A percentile compares a stretch with the other conserved stretches of the same genome.
These are phyloP conservation scores for Pleurotus eryngii DNA, from an alignment of 768 basidiomycete genomes.

Conservation along the genomic window DNA sequence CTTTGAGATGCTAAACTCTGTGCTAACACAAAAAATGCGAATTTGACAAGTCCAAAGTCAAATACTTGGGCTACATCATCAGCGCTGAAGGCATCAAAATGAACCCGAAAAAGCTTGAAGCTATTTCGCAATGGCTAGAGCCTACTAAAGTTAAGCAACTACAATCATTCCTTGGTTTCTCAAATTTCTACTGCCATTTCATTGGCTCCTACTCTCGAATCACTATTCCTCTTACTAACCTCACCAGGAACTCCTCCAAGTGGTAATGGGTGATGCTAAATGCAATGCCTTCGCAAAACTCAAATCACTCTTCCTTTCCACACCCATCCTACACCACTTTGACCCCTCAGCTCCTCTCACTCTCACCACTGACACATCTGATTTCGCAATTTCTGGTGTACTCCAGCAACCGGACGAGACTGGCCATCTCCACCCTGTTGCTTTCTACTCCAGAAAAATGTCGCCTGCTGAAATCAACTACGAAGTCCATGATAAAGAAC, in stretches of 20 bases:
- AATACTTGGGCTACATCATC: constrained; percentile 27
- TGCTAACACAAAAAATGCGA: constrained; percentile 15
- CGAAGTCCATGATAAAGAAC: constrained; percentile 11
- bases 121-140: constrained; percentile 25
- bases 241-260: constrained; percentile 20
- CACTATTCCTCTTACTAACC: constrained; percentile 24
- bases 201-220: constrained; percentile 28
- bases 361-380: too few species aligned
- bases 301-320: constrained; percentile 12
- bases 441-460: too few species aligned
- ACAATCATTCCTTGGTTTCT: constrained; percentile 32
- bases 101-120: constrained; percentile 30
- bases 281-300: constrained; percentile 11
- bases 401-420: too few species aligned
- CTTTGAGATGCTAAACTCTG: too few species aligned
- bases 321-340: too few species aligned
- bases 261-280: constrained; percentile 15
- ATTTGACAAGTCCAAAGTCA: constrained; percentile 20
- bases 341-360: too few species aligned
- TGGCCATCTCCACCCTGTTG: too few species aligned
- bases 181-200: constrained; percentile 36
- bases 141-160: constrained; percentile 18
- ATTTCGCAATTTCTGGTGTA: too few species aligned
- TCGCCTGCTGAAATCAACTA: too few species aligned
- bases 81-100: constrained; percentile 17